Conservation (phyloP, 179 eudicot genomes). For the Carnegiea gigantea region DNA sequence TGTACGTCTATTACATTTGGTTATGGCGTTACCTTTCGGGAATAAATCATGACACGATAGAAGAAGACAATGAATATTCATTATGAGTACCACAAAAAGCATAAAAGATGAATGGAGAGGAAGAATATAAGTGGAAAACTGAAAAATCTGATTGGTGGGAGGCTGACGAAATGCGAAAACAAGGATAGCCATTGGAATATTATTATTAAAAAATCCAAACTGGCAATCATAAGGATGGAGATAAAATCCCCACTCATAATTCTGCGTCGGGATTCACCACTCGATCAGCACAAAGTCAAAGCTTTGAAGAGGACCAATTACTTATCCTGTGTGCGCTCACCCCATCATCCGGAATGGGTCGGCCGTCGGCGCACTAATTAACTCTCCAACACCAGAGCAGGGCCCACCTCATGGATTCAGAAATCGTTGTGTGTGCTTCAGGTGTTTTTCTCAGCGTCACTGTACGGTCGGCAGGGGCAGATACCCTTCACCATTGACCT, state of each 20-base stretch:
- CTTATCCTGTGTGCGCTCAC: neutral
- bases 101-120: too few species aligned
- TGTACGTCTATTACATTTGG: too few species aligned
- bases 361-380: neutral
- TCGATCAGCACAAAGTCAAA: neutral
- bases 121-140: too few species aligned
- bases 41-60: neutral
- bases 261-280: neutral
- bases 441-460: neutral
- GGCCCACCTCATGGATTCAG: neutral
- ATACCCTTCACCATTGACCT: too few species aligned
- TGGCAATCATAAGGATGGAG: neutral
- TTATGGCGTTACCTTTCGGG: neutral
- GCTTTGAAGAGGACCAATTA: neutral
- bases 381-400: neutral
- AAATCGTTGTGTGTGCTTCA: neutral
- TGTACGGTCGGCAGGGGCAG: neutral
- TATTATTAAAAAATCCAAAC: neutral
- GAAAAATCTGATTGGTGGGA: neutral
- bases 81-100: too few species aligned
- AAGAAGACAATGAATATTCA: neutral
- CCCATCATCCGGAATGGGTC: neutral
- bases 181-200: neutral
- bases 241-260: neutral
- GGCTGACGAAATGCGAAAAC: neutral